phyloP scores from a whole-genome alignment of 345 rosid species.

The Cardamine chenopodiifolia region DNA sequence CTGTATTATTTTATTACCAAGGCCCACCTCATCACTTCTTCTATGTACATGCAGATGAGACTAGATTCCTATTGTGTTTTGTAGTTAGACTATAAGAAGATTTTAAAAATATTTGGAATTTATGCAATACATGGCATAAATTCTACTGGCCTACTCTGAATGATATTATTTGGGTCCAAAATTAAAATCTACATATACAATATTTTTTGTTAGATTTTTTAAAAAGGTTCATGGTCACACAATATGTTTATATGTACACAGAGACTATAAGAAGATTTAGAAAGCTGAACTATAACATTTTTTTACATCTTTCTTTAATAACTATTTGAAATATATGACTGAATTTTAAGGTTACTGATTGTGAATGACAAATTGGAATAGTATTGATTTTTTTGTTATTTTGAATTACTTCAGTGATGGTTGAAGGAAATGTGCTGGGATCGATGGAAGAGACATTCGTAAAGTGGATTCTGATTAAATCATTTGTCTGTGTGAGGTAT shows the following conservation, averaged over 20 bases:
- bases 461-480: slow-evolving; percentile 11
- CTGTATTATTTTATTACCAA: slow-evolving; percentile 3
- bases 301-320: not conserved
- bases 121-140: not conserved
- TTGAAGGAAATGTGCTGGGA: not conserved
- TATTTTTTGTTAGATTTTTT: not conserved
- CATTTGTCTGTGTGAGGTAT: not conserved
- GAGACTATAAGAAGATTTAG: not conserved
- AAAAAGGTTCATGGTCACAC: not conserved
- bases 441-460: slow-evolving; percentile 7
- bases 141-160: not conserved
- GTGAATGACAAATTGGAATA: not conserved
- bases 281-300: not conserved
- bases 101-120: not conserved
- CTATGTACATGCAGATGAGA: not conserved
- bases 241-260: not conserved
- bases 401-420: not conserved
- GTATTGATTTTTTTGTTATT: not conserved
- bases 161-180: not conserved
- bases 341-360: not conserved
- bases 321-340: too few species aligned
- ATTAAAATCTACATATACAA: not conserved
- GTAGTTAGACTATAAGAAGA: not conserved
- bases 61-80: not conserved
- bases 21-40: slow-evolving; percentile 24